These are phyloP conservation scores for Tetrapisispora pingtungensis DNA, from an alignment of 805 yeast genomes.

Conservation along the genomic window DNA sequence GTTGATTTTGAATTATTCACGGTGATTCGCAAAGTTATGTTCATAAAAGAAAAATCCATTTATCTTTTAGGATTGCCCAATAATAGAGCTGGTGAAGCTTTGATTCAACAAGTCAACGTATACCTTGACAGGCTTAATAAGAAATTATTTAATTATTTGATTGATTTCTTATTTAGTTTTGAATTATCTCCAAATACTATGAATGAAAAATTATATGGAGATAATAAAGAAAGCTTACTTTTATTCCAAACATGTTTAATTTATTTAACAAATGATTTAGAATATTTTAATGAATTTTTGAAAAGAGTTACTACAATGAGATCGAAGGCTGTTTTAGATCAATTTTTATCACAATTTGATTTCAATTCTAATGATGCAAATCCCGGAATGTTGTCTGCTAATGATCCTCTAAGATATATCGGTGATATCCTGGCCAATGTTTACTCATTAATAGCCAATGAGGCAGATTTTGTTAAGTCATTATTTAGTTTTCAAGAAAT, in stretches of 20 bases:
- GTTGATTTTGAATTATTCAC: slow-evolving; percentile 47
- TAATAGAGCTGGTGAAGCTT: slow-evolving; percentile 51
- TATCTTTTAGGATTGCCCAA: slow-evolving; percentile 61
- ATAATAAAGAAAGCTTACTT: slow-evolving; percentile 9
- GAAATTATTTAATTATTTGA: slow-evolving; percentile 38
- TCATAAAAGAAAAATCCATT: slow-evolving; percentile 58
- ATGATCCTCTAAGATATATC: slow-evolving; percentile 71
- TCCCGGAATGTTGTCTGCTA: slow-evolving; percentile 56
- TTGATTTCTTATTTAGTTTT: slow-evolving; percentile 26
- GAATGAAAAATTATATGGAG: slow-evolving; percentile 9
- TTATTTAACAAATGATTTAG: slow-evolving; percentile 34
- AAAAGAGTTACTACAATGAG: slow-evolving; percentile 59
- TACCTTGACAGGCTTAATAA: slow-evolving; percentile 45
- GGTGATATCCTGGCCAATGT: slow-evolving; percentile 86
- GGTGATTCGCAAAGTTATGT: slow-evolving; percentile 50
- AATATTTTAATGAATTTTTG: slow-evolving; percentile 49
- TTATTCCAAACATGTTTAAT: slow-evolving; percentile 28
- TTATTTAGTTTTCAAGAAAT: slow-evolving; percentile 40
- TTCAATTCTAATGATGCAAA: slow-evolving; percentile 22
- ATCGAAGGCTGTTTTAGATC: slow-evolving; percentile 52
- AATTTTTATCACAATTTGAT: slow-evolving; percentile 51
- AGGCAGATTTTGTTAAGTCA: slow-evolving; percentile 61
- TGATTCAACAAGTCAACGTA: slow-evolving; percentile 48
- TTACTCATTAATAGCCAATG: slow-evolving; percentile 79
- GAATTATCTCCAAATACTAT: slow-evolving; percentile 16